A percentile compares a stretch with the other conserved stretches of the same genome.
Evolutionary conservation across 768 basidiomycete species (phyloP).

Genomic region (Trametes meyenii): DNA sequence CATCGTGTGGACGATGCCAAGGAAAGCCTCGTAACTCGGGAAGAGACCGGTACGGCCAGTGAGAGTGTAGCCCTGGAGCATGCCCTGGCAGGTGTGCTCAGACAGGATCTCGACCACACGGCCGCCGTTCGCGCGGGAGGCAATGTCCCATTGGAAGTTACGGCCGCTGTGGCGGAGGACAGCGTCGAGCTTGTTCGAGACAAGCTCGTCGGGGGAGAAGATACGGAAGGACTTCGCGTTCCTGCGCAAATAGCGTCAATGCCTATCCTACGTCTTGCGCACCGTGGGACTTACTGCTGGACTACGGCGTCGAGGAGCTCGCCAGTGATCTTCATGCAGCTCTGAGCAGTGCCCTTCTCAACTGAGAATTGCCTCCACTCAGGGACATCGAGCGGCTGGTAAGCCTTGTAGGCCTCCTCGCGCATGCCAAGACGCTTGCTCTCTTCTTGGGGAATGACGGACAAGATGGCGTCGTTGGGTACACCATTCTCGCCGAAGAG

Average conservation of each 20-base stretch:
- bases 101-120: slow-evolving; percentile 88
- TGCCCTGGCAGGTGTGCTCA: slow-evolving; percentile 87
- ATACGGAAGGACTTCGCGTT: slow-evolving; percentile 84
- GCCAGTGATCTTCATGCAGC: slow-evolving; percentile 78
- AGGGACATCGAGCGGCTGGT: slow-evolving; percentile 62
- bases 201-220: slow-evolving; percentile 88
- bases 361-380: slow-evolving; percentile 62
- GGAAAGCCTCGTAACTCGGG: slow-evolving; percentile 90
- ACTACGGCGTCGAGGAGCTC: slow-evolving; percentile 59
- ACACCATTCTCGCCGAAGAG: slow-evolving; percentile 61
- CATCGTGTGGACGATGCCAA: slow-evolving; percentile 90
- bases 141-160: slow-evolving; percentile 86
- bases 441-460: slow-evolving; percentile 47
- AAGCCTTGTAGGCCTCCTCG: slow-evolving; percentile 67
- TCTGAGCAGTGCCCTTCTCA: slow-evolving; percentile 59
- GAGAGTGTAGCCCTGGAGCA: slow-evolving; percentile 91
- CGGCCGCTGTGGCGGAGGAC: slow-evolving; percentile 69
- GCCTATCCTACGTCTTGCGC: no score
- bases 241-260: slow-evolving; percentile 33
- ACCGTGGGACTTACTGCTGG: slow-evolving; percentile 44
- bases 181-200: slow-evolving; percentile 86
- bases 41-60: slow-evolving; percentile 86
- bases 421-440: slow-evolving; percentile 67
- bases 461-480: slow-evolving; percentile 59
- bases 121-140: slow-evolving; percentile 69